A percentile compares a stretch with the other conserved stretches of the same genome.
phyloP scores from a whole-genome alignment of 2,329 filamentous ascomycete species.

The Paraconiothyrium brasiliense region DNA sequence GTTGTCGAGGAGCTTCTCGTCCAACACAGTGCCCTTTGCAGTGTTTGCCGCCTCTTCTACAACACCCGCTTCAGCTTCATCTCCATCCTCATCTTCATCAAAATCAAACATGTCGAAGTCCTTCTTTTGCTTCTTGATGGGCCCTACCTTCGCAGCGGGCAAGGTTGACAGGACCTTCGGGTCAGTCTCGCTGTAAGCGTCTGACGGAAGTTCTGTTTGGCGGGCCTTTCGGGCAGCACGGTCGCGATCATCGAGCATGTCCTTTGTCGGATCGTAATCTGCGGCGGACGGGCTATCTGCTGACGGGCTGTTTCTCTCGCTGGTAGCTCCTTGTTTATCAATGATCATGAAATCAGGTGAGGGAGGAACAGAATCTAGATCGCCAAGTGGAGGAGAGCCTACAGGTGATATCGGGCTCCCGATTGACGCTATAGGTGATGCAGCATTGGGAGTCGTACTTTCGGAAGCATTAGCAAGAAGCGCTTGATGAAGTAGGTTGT shows the following conservation, averaged over 20 bases:
- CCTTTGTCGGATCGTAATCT: conserved; percentile 87
- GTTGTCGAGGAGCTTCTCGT: conserved; percentile 86
- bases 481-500: conserved; percentile 73
- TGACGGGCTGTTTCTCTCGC: conserved; percentile 42
- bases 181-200: conserved; percentile 67
- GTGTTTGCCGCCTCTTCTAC: conserved; percentile 59
- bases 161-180: conserved; percentile 63
- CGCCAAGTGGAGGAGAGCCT: conserved; percentile 50
- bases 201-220: conserved; percentile 52
- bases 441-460: conserved; percentile 63
- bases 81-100: conserved; percentile 71
- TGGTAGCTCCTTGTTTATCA: conserved; percentile 52
- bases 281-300: conserved; percentile 85
- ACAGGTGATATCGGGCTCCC: conserved; percentile 48
- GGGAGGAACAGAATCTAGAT: conserved; percentile 48
- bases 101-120: conserved; percentile 72
- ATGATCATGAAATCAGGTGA: conserved; percentile 53
- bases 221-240: conserved; percentile 70
- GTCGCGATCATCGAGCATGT: conserved; percentile 85
- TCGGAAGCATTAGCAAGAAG: conserved; percentile 69
- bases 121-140: conserved; percentile 55
- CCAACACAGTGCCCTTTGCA: conserved; percentile 52
- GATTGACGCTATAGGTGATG: conserved; percentile 44
- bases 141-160: conserved; percentile 47
- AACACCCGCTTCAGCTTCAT: conserved; percentile 74